These are phyloP conservation scores for Cordyceps farinosa DNA, from an alignment of 2,329 filamentous ascomycete species.

Conservation along the genomic window DNA sequence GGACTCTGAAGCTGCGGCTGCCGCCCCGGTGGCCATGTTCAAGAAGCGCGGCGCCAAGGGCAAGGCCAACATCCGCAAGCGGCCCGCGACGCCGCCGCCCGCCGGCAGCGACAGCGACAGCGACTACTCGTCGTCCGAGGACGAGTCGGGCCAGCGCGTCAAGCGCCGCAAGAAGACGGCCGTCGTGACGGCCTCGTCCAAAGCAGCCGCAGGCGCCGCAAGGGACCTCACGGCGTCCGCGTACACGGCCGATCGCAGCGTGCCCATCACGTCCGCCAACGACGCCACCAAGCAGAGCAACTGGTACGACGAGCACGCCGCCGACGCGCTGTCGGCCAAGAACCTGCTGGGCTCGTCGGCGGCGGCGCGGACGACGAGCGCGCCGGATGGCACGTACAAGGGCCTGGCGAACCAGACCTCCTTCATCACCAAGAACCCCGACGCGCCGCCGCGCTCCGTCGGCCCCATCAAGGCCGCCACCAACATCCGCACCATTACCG, in stretches of 20 bases:
- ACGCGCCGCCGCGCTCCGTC: conserved; percentile 65
- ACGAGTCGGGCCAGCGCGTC: conserved; percentile 69
- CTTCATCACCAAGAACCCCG: conserved; percentile 78
- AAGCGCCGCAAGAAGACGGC: conserved; percentile 73
- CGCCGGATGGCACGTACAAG: conserved; percentile 69
- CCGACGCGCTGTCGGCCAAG: conserved; percentile 44
- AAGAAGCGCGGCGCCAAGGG: conserved; percentile 79
- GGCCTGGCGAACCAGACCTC: conserved; percentile 68
- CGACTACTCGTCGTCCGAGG: conserved; percentile 70
- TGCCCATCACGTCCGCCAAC: conserved; percentile 64
- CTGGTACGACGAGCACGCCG: conserved; percentile 78
- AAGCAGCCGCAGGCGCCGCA: conserved; percentile 32
- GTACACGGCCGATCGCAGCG: conserved; percentile 58
- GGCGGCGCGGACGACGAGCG: conserved; percentile 31
- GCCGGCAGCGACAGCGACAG: conserved; percentile 57
- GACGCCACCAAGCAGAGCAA: conserved; percentile 87
- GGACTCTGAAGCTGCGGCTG: conserved; percentile 25
- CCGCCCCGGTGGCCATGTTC: conserved; percentile 64
- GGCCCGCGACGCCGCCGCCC: conserved; percentile 72
- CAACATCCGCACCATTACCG: conserved; percentile 85
- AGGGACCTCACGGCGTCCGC: conserved; percentile 48
- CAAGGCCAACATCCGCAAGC: conserved; percentile 76
- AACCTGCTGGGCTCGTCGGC: conserved; percentile 48
- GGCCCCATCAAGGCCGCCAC: conserved; percentile 85
- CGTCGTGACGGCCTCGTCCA: conserved; percentile 63